A percentile compares a stretch with the other conserved stretches of the same genome.
Evolutionary conservation across 805 yeast species (phyloP).

Genomic region (Crinitomyces ghanaensis): DNA sequence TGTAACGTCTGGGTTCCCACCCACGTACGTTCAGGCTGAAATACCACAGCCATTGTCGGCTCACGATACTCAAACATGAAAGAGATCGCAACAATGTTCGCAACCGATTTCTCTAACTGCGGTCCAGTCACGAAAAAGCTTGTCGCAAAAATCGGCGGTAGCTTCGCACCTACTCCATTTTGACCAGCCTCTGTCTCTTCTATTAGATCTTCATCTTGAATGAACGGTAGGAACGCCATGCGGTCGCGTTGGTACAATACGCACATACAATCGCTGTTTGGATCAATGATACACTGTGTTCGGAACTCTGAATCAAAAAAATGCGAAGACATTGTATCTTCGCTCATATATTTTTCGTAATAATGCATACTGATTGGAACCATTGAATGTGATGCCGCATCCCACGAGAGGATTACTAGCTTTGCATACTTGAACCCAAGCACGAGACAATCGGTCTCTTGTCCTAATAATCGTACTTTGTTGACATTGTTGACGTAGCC

Average conservation of each 20-base stretch:
- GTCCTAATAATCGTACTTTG: slow-evolving; percentile 35
- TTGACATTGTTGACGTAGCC: slow-evolving; percentile 57
- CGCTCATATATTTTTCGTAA: slow-evolving; percentile 51
- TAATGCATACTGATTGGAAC: slow-evolving; percentile 72
- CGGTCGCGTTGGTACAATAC: slow-evolving; percentile 45
- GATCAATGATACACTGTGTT: slow-evolving; percentile 48
- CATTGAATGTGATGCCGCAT: slow-evolving; percentile 39
- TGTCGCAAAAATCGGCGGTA: slow-evolving; percentile 30
- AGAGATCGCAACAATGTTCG: slow-evolving; percentile 56
- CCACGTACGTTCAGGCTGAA: slow-evolving; percentile 56
- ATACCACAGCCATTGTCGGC: slow-evolving; percentile 68
- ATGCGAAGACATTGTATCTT: slow-evolving; percentile 15
- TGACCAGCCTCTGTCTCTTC: slow-evolving; percentile 7
- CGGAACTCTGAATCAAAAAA: slow-evolving; percentile 23
- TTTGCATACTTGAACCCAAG: slow-evolving; percentile 68
- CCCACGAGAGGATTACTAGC: slow-evolving; percentile 66
- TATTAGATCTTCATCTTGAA: slow-evolving; percentile 25
- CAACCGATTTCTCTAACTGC: slow-evolving; percentile 43
- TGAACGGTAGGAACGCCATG: slow-evolving; percentile 62
- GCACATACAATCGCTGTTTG: slow-evolving; percentile 42
- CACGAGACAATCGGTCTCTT: slow-evolving; percentile 46
- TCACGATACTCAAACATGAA: slow-evolving; percentile 67
- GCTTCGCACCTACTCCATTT: slow-evolving; percentile 1
- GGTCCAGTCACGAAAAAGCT: slow-evolving; percentile 52
- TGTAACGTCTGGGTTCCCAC: slow-evolving; percentile 54